Evolutionary conservation across 305 asterid species (phyloP), one percentile per base, ranked within the genome.

Genomic region (Euphrasia arctica): DNA sequence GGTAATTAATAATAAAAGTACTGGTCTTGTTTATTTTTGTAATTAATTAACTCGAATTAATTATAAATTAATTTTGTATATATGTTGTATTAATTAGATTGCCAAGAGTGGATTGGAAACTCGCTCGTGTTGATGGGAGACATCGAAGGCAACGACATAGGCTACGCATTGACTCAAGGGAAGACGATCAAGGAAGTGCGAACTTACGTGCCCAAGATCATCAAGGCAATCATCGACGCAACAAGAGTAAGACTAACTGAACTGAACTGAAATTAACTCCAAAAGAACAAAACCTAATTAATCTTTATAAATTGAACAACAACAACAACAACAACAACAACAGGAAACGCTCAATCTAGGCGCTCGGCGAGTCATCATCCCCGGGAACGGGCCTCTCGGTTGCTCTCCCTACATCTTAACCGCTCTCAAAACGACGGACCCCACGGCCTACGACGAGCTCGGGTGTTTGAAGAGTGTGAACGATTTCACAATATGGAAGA

Each of bases 391-490:
- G 3, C 60, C 60, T 29, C 60, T 55, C 2, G 60, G 60, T 9
- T 55, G 60, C 39, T 55, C 7, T 3, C 60, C 60, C 18, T 55
- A 56, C 14, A 56, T 56, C 13, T 10, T 56, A n/a, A 56, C 60
- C 0, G 60, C 39, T 4, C 60, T 56, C 6, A 9, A 1, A 10
- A 28, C 60, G 9, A 29, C n/a, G 0, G 41, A 56, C 9, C 13
- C 60, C 0, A 56, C 39, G 8, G 60, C 41, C 0, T 56, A 56
- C 15, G 60, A 56, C 13, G 60, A 56, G 41, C 60, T 56, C 3
- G 42, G 60, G 60, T 56, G 60, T 56, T 56, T 56, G 60, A 31
- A 29, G 22, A 56, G 42, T 4, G 60, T 56, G 60, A 56, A 56
- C 15, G 42, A 56, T n/a, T 28, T 56, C 2, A 56, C 60, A 1